Percentiles rank a stretch among this genome's conserved stretches.
Evolutionary conservation across 192 early-diverging fungal species (phyloP).

Genomic region (Linnemannia zychae): DNA sequence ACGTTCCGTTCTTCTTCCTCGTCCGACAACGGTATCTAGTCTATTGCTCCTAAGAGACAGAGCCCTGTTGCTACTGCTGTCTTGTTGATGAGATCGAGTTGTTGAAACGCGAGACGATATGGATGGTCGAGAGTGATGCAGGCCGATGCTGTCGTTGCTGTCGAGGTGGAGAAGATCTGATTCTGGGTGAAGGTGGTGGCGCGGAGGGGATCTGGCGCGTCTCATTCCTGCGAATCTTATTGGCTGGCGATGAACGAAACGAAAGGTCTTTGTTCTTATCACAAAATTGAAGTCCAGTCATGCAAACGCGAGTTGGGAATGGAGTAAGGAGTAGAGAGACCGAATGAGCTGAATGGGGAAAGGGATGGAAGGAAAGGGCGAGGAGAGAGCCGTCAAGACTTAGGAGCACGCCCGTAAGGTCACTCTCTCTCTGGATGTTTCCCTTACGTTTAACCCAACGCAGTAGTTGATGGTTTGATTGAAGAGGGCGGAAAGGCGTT

Average conservation of each 20-base stretch:
- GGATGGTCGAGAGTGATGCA: neutral
- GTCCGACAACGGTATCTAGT: neutral
- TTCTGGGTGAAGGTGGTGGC: neutral
- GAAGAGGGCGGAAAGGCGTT: neutral
- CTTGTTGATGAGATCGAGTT: neutral
- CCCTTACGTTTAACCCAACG: neutral
- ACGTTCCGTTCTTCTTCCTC: neutral
- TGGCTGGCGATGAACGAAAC: neutral
- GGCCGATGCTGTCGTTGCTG: neutral
- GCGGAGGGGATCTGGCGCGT: neutral
- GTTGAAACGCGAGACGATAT: neutral
- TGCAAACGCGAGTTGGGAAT: neutral
- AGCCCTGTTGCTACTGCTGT: neutral
- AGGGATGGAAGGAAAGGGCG: neutral
- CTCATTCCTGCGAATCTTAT: slow-evolving; percentile 9
- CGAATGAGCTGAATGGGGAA: neutral
- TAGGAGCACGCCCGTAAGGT: neutral
- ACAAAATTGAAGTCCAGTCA: neutral
- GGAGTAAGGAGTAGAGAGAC: neutral
- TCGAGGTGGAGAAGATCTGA: neutral
- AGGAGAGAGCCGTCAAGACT: neutral
- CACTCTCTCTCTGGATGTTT: neutral
- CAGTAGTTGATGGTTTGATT: too few relatives aligned
- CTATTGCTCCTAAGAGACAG: neutral
- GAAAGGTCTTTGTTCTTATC: neutral